Evolutionary conservation across 1,284 basidiomycete genomes (phyloP), one percentile per base, ranked within the genome.

Genomic region (Fomitiporia mediterranea): DNA sequence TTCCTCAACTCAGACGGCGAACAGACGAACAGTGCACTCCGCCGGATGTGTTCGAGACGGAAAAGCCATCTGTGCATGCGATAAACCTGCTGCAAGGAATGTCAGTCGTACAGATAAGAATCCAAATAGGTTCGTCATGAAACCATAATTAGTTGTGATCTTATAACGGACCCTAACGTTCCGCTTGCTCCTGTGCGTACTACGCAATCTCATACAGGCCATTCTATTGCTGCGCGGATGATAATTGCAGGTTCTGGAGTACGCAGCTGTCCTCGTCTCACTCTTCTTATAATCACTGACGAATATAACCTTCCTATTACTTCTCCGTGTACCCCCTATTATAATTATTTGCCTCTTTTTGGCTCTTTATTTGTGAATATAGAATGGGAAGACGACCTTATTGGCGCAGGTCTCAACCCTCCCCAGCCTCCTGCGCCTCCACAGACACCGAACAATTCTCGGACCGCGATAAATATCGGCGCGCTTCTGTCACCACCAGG

Each of bases 301-400:
- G 30, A 4, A 27, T 27, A 23, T 44, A 34, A 35, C 17, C 4
- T 11, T 21, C 21, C 25, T 11, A 43, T 17, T 3, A 30, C 8
- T n/a, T 44, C 27, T n/a, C 32, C 19, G 13, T 19, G 21, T n/a
- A 25, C 15, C 28, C 2, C 15, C 34, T 51, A 51, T 25, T 38
- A 19, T 8, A 23, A 21, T 21, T 11, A 35, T 15, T 23, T n/a
- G n/a, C n/a, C n/a, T n/a, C n/a, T n/a, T n/a, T n/a, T n/a, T n/a
- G n/a, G 17, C 11, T 34, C 0, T 35, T 3, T 19, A 38, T 15
- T 9, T 43, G n/a, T 30, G n/a, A 9, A n/a, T 9, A 21, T 27
- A 58, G 56, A 54, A 43, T 58, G 56, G 56, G 47, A 58, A 50
- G 46, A 50, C 46, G 56, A 58, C 3, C 37, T 58, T 8, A 13